These are phyloP conservation scores for Wickerhamiella pararugosa DNA, from an alignment of 1,139 yeast species.

Conservation along the genomic window DNA sequence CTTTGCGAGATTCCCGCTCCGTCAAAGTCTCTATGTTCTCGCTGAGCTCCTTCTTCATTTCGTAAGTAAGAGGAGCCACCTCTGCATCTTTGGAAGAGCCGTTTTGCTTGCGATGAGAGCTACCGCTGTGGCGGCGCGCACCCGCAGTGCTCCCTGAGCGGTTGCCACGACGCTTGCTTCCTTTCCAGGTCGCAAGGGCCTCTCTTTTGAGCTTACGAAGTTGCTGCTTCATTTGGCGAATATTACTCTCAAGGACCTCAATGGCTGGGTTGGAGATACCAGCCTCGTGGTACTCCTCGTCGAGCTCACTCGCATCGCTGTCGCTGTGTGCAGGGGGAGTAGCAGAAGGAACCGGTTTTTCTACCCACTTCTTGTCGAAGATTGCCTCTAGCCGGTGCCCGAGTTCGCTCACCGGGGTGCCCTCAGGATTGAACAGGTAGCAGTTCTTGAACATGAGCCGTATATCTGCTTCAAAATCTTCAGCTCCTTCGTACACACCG, in stretches of 20 bases:
- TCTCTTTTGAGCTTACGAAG: slow-evolving; percentile 67
- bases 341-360: slow-evolving; percentile 66
- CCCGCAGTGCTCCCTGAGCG: slow-evolving; percentile 14
- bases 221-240: slow-evolving; percentile 73
- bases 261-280: slow-evolving; percentile 77
- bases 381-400: slow-evolving; percentile 80
- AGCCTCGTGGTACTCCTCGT: slow-evolving; percentile 50
- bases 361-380: slow-evolving; percentile 80
- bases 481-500: slow-evolving; percentile 79
- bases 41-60: slow-evolving; percentile 89
- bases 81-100: slow-evolving; percentile 12
- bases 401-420: slow-evolving; percentile 89
- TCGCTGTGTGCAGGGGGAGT: slow-evolving; percentile 31
- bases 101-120: slow-evolving; percentile 10
- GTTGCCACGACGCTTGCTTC: slow-evolving; percentile 14
- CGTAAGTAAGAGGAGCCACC: slow-evolving; percentile 42
- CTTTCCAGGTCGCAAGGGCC: slow-evolving; percentile 34
- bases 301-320: slow-evolving; percentile 35
- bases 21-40: slow-evolving; percentile 63
- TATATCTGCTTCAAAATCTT: slow-evolving; percentile 72
- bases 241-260: slow-evolving; percentile 72
- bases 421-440: slow-evolving; percentile 86
- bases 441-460: slow-evolving; percentile 77
- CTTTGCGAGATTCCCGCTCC: slow-evolving; percentile 71
- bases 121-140: slow-evolving; percentile 10